These are phyloP conservation scores for Blastobotrys peoriensis DNA, from an alignment of 805 yeast genomes.

Conservation along the genomic window DNA sequence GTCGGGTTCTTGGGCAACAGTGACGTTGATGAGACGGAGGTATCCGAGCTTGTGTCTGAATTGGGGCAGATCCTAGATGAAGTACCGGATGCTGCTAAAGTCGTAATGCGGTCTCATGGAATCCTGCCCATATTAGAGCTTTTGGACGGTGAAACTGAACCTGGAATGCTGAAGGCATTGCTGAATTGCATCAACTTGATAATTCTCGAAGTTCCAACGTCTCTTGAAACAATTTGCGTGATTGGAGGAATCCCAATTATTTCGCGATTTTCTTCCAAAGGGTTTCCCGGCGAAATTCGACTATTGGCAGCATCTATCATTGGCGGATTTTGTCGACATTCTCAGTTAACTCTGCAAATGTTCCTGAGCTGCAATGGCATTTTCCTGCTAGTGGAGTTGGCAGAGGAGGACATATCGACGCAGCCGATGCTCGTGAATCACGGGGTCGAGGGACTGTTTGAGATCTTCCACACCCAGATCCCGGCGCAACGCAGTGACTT, in stretches of 20 bases:
- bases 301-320: conserved; percentile 18
- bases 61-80: background rate
- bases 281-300: conserved; percentile 14
- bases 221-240: conserved; percentile 19
- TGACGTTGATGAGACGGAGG: too few species aligned
- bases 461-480: conserved; percentile 35
- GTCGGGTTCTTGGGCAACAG: conserved; percentile 3
- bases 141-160: conserved; percentile 13
- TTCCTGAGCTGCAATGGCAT: conserved; percentile 45
- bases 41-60: conserved; percentile 3
- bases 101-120: conserved; percentile 18
- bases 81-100: conserved; percentile 13
- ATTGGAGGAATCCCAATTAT: conserved; percentile 24
- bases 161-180: conserved; percentile 5
- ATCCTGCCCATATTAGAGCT: conserved; percentile 20
- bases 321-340: conserved; percentile 21
- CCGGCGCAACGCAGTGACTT: conserved; percentile 35
- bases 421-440: conserved; percentile 39
- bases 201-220: conserved; percentile 8
- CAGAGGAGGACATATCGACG: conserved; percentile 41
- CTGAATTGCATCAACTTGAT: conserved; percentile 10
- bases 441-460: conserved; percentile 38
- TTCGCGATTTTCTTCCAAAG: conserved; percentile 16
- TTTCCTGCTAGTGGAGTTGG: conserved; percentile 38
- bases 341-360: conserved; percentile 37